Evolutionary conservation across 352 stramenopile genomes (phyloP).

Genomic region (Pythium aquatile): DNA sequence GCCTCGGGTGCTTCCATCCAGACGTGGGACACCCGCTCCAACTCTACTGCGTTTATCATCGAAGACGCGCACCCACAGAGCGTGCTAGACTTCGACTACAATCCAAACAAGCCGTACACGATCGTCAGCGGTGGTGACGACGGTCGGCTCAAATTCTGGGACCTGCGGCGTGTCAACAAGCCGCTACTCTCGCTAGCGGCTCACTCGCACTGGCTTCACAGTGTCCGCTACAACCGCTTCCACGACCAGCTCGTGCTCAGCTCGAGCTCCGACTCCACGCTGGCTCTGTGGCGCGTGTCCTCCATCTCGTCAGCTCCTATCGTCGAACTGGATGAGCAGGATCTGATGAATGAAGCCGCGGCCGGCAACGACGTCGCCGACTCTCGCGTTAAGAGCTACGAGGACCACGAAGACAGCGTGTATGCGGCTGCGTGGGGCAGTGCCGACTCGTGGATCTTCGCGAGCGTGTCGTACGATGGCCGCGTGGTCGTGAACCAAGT

Average conservation of each 20-base stretch:
- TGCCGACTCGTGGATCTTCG: slow-evolving; percentile 96
- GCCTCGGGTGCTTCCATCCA: slow-evolving; percentile 59
- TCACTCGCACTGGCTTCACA: slow-evolving; percentile 93
- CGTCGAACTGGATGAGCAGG: slow-evolving; percentile 90
- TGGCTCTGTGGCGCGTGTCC: slow-evolving; percentile 96
- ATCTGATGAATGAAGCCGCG: slow-evolving; percentile 63
- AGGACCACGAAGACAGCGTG: slow-evolving; percentile 95
- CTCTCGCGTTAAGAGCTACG: slow-evolving; percentile 82
- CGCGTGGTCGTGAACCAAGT: slow-evolving; percentile 95
- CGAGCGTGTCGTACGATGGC: slow-evolving; percentile 95
- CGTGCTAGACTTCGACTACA: slow-evolving; percentile 94
- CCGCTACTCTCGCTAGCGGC: slow-evolving; percentile 85
- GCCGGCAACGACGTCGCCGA: slow-evolving; percentile 58
- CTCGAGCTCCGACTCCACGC: slow-evolving; percentile 90
- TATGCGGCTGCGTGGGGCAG: slow-evolving; percentile 92
- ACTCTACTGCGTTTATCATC: slow-evolving; percentile 37
- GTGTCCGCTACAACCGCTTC: slow-evolving; percentile 96
- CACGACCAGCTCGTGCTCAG: slow-evolving; percentile 97
- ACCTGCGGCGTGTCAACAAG: slow-evolving; percentile 82
- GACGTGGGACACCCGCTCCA: slow-evolving; percentile 67
- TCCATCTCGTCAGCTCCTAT: slow-evolving; percentile 96
- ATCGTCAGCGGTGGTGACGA: slow-evolving; percentile 93
- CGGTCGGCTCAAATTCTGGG: slow-evolving; percentile 97
- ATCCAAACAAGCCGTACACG: slow-evolving; percentile 96
- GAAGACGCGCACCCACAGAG: slow-evolving; percentile 60